A percentile compares a stretch with the other conserved stretches of the same genome.
Conservation (phyloP, 768 basidiomycete species). For the Naematelia encephala region DNA sequence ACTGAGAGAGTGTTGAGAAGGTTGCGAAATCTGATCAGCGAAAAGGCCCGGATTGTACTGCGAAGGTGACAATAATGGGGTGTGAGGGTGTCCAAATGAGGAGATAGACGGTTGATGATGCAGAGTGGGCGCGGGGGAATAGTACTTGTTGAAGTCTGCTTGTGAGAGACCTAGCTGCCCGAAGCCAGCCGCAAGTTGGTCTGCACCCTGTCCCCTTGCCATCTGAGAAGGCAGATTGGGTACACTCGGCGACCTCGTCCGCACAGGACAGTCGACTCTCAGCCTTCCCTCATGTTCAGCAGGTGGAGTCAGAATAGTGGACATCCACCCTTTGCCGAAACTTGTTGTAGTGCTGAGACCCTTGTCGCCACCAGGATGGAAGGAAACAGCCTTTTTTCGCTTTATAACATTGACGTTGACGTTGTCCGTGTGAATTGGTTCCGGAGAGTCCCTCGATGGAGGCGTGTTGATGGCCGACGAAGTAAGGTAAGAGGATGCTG, state of each 20-base stretch:
- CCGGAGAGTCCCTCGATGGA: background rate
- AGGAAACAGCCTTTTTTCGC: background rate
- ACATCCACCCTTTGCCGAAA: constrained; percentile 18
- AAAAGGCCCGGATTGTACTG: background rate
- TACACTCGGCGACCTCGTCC: constrained; percentile 17
- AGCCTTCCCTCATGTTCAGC: background rate
- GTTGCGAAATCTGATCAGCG: background rate
- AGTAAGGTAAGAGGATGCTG: constrained; percentile 1
- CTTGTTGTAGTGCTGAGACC: background rate
- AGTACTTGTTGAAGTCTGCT: background rate
- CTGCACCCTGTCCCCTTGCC: background rate
- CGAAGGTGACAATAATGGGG: background rate
- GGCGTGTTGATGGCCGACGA: constrained; percentile 1
- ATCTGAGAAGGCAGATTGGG: constrained; percentile 24
- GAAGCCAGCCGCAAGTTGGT: background rate
- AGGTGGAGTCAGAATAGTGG: background rate
- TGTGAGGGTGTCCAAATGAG: background rate
- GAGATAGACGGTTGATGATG: background rate
- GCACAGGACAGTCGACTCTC: background rate
- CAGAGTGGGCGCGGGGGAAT: background rate
- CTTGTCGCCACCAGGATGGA: background rate
- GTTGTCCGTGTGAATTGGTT: background rate
- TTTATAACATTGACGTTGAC: background rate
- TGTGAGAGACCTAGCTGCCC: background rate
- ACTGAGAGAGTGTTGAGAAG: background rate